Percentiles rank a stretch among this genome's conserved stretches.
Evolutionary conservation across 2,329 filamentous ascomycete genomes (phyloP).

Genomic region (Trichoderma harzianum): DNA sequence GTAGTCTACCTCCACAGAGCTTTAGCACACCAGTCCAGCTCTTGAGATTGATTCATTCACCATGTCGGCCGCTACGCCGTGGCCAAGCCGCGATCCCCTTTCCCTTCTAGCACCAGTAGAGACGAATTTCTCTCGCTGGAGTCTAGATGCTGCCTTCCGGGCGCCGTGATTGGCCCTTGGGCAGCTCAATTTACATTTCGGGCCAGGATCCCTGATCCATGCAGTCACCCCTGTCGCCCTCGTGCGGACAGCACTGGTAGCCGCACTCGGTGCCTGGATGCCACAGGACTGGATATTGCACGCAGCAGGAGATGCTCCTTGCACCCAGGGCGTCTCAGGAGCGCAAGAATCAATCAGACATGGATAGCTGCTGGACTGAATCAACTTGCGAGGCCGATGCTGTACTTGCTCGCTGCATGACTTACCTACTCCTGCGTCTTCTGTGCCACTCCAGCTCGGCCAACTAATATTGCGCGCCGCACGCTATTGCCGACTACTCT

Average conservation of each 20-base stretch:
- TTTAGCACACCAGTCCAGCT: neutral
- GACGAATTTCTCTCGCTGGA: slow-evolving; percentile 18
- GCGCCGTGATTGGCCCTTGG: slow-evolving; percentile 11
- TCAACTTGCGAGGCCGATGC: neutral
- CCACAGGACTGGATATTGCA: neutral
- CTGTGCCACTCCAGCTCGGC: slow-evolving; percentile 13
- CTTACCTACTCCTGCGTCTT: neutral
- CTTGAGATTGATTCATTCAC: neutral
- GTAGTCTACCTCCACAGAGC: neutral
- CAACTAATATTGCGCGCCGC: slow-evolving; percentile 9
- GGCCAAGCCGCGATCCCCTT: slow-evolving; percentile 13
- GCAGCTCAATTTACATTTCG: slow-evolving; percentile 14
- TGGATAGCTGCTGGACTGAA: neutral
- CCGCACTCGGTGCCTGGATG: neutral
- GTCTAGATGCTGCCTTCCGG: neutral
- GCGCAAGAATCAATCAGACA: neutral
- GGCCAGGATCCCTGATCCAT: slow-evolving; percentile 13
- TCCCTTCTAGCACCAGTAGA: neutral
- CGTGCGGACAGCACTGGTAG: slow-evolving; percentile 17
- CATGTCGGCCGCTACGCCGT: slow-evolving; percentile 7
- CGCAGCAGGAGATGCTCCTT: slow-evolving; percentile 6
- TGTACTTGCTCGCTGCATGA: neutral
- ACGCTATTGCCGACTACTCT: slow-evolving; percentile 11
- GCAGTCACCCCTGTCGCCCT: neutral
- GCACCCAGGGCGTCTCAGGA: slow-evolving; percentile 2